These are phyloP conservation scores for Skeletonema grethae DNA, from an alignment of 108 stramenopile species.

Conservation along the genomic window DNA sequence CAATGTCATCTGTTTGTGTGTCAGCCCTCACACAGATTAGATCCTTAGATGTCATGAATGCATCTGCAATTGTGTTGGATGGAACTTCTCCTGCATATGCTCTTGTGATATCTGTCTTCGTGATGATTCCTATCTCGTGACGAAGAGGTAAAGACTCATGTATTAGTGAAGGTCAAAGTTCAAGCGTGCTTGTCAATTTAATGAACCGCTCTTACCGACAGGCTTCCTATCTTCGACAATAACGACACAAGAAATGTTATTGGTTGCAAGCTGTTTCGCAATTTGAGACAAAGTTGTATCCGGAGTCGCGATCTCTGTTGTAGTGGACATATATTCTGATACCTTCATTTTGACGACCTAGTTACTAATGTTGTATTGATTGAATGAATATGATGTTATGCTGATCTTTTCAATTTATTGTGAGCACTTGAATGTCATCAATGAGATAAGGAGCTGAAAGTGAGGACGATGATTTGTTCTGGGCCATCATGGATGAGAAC, in stretches of 20 bases:
- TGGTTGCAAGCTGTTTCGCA: conserved; percentile 4
- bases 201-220: background rate
- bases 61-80: conserved; percentile 16
- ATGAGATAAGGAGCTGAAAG: too few relatives aligned
- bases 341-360: background rate
- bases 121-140: conserved; percentile 33
- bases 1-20: conserved; percentile 35
- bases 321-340: conserved; percentile 6
- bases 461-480: too few relatives aligned
- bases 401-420: background rate
- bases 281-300: background rate
- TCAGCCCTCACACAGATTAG: conserved; percentile 10
- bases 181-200: too few relatives aligned
- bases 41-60: conserved; percentile 37
- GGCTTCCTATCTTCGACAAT: conserved; percentile 2
- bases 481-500: too few relatives aligned
- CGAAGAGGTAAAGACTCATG: background rate
- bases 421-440: too few relatives aligned
- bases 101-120: conserved; percentile 51
- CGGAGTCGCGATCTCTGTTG: conserved; percentile 1
- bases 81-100: conserved; percentile 28
- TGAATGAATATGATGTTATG: background rate
- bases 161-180: background rate
- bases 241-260: conserved; percentile 6
- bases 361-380: background rate